phyloP scores from a whole-genome alignment of 176 grass and related monocot genomes.

The Metroxylon sagu region DNA sequence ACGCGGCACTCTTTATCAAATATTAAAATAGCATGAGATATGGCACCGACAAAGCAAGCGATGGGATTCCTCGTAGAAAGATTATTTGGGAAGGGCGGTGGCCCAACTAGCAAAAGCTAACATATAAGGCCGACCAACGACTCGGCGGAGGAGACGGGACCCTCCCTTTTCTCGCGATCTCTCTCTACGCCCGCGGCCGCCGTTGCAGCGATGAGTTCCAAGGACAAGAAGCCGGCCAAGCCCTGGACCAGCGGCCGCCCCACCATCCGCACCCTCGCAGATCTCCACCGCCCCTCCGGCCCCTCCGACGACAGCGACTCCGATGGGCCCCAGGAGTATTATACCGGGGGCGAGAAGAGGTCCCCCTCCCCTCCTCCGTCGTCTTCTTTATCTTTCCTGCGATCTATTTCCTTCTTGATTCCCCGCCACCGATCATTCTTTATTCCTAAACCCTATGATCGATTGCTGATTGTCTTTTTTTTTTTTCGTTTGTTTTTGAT shows the following conservation, averaged over 20 bases:
- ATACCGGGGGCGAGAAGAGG: constrained; percentile 98
- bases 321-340: constrained; percentile 90
- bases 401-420: constrained; percentile 15
- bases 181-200: not conserved
- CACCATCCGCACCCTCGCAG: constrained; percentile 73
- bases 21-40: no score
- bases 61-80: no score
- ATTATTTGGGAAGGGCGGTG: no score
- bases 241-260: constrained; percentile 27
- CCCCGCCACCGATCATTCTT: not conserved
- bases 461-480: no score
- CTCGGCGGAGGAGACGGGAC: no score
- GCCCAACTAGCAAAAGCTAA: no score
- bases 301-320: constrained; percentile 44
- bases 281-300: constrained; percentile 57
- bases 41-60: no score
- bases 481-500: no score
- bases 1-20: no score
- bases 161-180: not conserved
- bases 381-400: not conserved
- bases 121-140: no score
- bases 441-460: no score
- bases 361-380: not conserved
- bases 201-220: not conserved
- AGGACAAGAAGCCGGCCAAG: constrained; percentile 11